Percentiles rank a stretch among this genome's conserved stretches.
Evolutionary conservation across 148 eudicot species (phyloP).

Genomic region (Nepenthes gracilis): DNA sequence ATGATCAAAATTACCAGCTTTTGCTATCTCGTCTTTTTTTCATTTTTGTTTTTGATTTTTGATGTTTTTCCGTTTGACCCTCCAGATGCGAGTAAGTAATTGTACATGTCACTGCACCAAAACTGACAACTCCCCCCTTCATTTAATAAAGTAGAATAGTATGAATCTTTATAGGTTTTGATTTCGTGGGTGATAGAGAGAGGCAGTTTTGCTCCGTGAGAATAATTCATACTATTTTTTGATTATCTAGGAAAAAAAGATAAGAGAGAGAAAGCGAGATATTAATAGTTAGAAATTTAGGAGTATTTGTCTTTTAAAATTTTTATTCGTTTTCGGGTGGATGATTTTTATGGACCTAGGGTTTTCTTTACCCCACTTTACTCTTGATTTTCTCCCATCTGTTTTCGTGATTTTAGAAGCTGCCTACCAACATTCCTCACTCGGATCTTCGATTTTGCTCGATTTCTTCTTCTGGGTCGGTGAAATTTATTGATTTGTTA

Average conservation of each 20-base stretch:
- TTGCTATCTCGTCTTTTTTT: too few relatives aligned
- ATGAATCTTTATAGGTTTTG: slow-evolving; percentile 2
- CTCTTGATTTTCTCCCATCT: slow-evolving; percentile 4
- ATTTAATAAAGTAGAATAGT: not conserved
- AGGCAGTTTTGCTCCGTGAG: not conserved
- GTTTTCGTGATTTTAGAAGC: slow-evolving; percentile 13
- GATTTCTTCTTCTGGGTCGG: slow-evolving; percentile 22
- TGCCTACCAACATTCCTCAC: slow-evolving; percentile 1
- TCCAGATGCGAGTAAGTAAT: not conserved
- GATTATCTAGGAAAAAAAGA: not conserved
- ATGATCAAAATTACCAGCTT: too few relatives aligned
- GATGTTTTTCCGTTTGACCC: too few relatives aligned
- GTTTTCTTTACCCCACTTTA: slow-evolving; percentile 10
- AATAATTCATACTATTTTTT: too few relatives aligned
- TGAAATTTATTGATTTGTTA: slow-evolving; percentile 4
- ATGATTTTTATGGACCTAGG: slow-evolving; percentile 18
- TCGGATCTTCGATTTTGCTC: slow-evolving; percentile 19
- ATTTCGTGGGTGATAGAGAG: slow-evolving; percentile 12
- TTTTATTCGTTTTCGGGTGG: slow-evolving; percentile 10
- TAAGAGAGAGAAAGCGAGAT: slow-evolving; percentile 2
- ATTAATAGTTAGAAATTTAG: not conserved
- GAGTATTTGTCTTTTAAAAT: slow-evolving; percentile 6
- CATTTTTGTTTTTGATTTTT: too few relatives aligned
- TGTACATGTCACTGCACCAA: slow-evolving; percentile 3
- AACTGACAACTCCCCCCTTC: slow-evolving; percentile 1